Percentiles rank a stretch among this genome's conserved stretches.
Evolutionary conservation across 1,139 yeast species (phyloP).

Genomic region (Taphrina deformans): DNA sequence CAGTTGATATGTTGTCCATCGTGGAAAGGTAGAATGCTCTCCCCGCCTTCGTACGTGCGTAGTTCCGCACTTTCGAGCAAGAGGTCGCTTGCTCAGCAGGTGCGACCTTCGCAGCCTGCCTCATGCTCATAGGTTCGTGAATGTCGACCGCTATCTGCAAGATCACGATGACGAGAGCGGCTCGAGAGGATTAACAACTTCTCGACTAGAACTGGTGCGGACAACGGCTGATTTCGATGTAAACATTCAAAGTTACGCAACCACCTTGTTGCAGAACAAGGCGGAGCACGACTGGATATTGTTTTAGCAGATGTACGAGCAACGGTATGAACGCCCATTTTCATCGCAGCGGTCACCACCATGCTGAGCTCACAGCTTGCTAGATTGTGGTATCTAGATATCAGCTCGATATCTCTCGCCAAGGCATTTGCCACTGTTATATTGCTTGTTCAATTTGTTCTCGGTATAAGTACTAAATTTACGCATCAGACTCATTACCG

Average conservation of each 20-base stretch:
- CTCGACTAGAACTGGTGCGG: not conserved
- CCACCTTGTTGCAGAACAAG: not conserved
- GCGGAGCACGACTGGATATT: not conserved
- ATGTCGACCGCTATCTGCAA: not conserved
- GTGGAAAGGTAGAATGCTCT: not conserved
- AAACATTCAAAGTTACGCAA: not conserved
- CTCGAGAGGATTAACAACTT: not conserved
- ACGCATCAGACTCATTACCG: not conserved
- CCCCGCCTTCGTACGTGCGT: not conserved
- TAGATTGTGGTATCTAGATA: not conserved
- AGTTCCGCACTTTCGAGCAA: not conserved
- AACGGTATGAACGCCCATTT: not conserved
- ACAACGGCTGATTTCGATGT: not conserved
- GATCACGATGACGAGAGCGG: not conserved
- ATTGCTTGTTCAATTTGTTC: not conserved
- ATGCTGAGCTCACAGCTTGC: not conserved
- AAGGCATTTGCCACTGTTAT: not conserved
- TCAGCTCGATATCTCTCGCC: not conserved
- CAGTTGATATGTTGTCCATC: not conserved
- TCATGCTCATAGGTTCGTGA: not conserved
- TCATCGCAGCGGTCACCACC: not conserved
- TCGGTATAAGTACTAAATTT: not conserved
- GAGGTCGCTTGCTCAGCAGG: slow-evolving; percentile 3
- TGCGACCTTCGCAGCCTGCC: not conserved
- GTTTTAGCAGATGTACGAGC: not conserved